Base-by-base conservation (phyloP, 139 green algal genomes). In the Chlorella sp. region DNA sequence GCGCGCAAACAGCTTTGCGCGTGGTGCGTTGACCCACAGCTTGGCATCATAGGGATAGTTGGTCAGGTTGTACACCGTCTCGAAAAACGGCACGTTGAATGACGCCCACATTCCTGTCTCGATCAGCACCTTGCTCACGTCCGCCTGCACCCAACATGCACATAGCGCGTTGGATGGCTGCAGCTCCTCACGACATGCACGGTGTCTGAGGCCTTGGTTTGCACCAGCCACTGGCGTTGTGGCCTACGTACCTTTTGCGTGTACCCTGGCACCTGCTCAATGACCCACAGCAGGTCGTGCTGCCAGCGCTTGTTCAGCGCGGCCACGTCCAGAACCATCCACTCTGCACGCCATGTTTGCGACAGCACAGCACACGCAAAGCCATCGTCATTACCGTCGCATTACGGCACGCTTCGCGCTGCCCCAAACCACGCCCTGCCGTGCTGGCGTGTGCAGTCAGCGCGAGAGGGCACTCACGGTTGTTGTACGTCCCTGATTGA, bases 401-500 rank as follows among this genome's bases (percentile, higher is more conserved):
- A n/a, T n/a, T n/a, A n/a, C n/a, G n/a, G n/a, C n/a, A n/a, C n/a
- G n/a, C n/a, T n/a, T n/a, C n/a, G n/a, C n/a, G n/a, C n/a, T n/a
- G n/a, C n/a, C n/a, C n/a, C n/a, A n/a, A n/a, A n/a, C n/a, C n/a
- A n/a, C n/a, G n/a, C n/a, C n/a, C n/a, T n/a, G n/a, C n/a, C n/a
- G n/a, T n/a, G n/a, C n/a, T n/a, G n/a, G n/a, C n/a, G n/a, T n/a
- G n/a, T n/a, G n/a, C n/a, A n/a, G n/a, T n/a, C n/a, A n/a, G n/a
- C n/a, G n/a, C n/a, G n/a, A n/a, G n/a, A n/a, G n/a, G n/a, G n/a
- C n/a, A n/a, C n/a, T n/a, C n/a, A n/a, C 92, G 87, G 69, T 94
- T 93, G 77, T 94, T 95, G 86, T 94, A 95, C 23, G 90, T 94
- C 27, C 83, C 83, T 29, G 62, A 78, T 78, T 94, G 92, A 66